phyloP scores from a whole-genome alignment of 768 basidiomycete genomes.

The Rhodotorula toruloides region DNA sequence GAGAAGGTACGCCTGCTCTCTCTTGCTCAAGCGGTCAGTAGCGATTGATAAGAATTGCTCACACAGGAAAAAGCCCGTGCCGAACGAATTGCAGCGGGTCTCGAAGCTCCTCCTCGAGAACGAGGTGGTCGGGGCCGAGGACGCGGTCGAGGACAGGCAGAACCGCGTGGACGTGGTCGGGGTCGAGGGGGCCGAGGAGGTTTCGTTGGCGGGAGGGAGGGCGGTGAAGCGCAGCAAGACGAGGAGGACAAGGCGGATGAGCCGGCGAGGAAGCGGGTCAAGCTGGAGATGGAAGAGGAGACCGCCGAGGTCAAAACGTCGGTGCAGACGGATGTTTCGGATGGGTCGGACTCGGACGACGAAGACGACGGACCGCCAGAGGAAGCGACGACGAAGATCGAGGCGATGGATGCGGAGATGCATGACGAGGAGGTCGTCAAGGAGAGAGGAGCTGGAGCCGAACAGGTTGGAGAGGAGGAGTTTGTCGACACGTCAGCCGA shows the following conservation, averaged over 20 bases:
- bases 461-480: no score
- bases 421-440: background rate
- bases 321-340: background rate
- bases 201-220: background rate
- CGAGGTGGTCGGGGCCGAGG: constrained; percentile 18
- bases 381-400: background rate
- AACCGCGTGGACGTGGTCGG: background rate
- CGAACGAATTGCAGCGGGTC: constrained; percentile 22
- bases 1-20: constrained; percentile 56
- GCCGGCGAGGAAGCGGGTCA: background rate
- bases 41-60: no score
- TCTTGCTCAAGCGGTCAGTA: no score
- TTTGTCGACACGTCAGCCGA: background rate
- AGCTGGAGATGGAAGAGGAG: background rate
- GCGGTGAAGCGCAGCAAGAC: background rate
- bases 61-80: constrained; percentile 19
- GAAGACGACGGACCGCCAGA: constrained; percentile 22
- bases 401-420: background rate
- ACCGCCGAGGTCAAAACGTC: background rate
- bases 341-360: constrained; percentile 6
- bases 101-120: constrained; percentile 25
- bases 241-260: background rate
- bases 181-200: background rate
- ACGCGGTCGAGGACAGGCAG: background rate
- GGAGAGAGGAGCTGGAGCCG: background rate